Percentiles rank a stretch among this genome's conserved stretches.
phyloP scores from a whole-genome alignment of 176 grass and related monocot species.

The Elymus sibiricus region DNA sequence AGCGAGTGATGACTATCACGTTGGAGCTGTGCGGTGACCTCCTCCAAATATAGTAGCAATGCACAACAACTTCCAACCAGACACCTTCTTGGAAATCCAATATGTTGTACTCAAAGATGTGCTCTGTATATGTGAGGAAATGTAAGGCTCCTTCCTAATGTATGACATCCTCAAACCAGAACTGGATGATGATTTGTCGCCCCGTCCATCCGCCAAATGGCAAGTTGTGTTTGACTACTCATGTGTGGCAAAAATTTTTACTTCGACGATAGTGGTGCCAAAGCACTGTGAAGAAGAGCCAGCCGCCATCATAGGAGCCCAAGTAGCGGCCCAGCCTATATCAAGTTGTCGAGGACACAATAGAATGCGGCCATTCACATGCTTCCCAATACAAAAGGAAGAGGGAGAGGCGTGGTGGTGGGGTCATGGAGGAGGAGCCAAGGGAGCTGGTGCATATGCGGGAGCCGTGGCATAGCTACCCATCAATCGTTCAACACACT shows the following conservation, averaged over 20 bases:
- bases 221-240: neutral
- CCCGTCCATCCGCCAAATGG: neutral
- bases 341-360: neutral
- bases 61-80: too few species aligned
- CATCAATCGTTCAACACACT: neutral
- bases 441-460: neutral
- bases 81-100: neutral
- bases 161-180: neutral
- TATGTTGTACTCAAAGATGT: neutral
- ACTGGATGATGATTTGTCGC: neutral
- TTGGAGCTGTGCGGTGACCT: neutral
- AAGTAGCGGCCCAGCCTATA: neutral
- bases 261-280: neutral
- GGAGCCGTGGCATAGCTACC: neutral
- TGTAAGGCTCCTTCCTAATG: neutral
- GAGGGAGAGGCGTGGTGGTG: neutral
- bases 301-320: neutral
- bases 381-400: accelerated
- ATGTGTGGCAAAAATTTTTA: too few species aligned
- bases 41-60: neutral
- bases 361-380: neutral
- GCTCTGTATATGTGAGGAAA: neutral
- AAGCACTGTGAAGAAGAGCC: neutral
- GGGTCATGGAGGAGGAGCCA: neutral
- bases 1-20: neutral